Base-by-base conservation (phyloP, 768 basidiomycete genomes). In the Boletus rubescentipes region DNA sequence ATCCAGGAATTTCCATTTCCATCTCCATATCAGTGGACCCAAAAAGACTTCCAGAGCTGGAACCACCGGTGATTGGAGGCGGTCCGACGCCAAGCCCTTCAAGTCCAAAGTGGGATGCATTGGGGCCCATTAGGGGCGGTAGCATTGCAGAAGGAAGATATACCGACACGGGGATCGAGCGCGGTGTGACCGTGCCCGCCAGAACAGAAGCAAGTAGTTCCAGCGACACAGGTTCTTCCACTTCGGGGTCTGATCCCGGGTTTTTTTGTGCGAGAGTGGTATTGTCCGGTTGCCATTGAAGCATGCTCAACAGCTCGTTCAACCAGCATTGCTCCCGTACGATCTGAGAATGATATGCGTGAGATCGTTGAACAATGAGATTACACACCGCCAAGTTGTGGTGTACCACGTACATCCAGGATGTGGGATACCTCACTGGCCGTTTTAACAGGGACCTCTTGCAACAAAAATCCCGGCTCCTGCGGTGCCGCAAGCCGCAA, bases 241-340 rank as follows among this genome's bases (percentile, higher is more conserved):
- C 63, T 14, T 76, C 75, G 12, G 74, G 67, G 1, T 59, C 61
- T 2, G 49, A 49, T 21, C 30, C 48, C 43, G 54, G 48, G 21
- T 47, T 42, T 20, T 56, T 46, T 39, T 49, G 57, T 20, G 50
- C 40, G 11, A 47, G 30, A 21, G 31, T 14, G 32, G 42, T 45
- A 35, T 29, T 41, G 23, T 90, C 87, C 4, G 82, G 75, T 26
- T 69, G 67, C 90, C 91, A 93, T 12, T 79, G 70, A 41, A 80
- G 83, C 41, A 79, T 76, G 5, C 73, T 62, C 20, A 93, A 67
- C n/a, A 78, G 77, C 61, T 87, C 87, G 62, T 92, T 93, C 16
- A 92, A 63, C 91, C 91, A 93, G 61, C 86, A 88, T 69, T 92
- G 91, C 55, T 92, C 90, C 54, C 80, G 78, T 5, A 92, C 87